phyloP scores from a whole-genome alignment of 164 flowering plant species.

The Macadamia integrifolia region DNA sequence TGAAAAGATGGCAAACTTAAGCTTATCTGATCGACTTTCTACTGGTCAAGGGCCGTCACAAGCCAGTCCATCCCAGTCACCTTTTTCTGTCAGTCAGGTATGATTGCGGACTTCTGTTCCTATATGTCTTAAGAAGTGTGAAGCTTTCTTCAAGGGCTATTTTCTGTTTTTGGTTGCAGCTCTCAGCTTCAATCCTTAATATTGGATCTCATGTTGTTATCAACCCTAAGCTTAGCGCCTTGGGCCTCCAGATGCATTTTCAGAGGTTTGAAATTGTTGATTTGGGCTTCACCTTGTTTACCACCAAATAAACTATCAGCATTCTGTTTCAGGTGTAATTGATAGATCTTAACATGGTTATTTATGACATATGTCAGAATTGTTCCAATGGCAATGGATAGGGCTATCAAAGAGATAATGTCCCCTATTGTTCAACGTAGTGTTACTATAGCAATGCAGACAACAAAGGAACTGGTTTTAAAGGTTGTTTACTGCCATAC shows the following conservation, averaged over 20 bases:
- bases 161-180: conserved; percentile 37
- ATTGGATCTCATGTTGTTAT: conserved; percentile 73
- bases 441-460: conserved; percentile 87
- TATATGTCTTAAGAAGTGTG: not conserved
- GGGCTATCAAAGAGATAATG: conserved; percentile 85
- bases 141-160: conserved; percentile 4
- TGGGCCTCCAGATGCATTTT: conserved; percentile 72
- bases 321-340: not conserved
- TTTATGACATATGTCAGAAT: conserved; percentile 42
- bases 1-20: conserved; percentile 67
- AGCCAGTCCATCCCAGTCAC: conserved; percentile 52
- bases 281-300: conserved; percentile 1
- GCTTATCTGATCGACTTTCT: conserved; percentile 76
- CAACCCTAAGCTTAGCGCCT: conserved; percentile 60
- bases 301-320: not conserved
- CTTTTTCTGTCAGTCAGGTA: conserved; percentile 67
- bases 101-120: not conserved
- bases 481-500: conserved; percentile 41
- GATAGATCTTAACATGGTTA: not conserved
- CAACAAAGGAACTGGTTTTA: conserved; percentile 87
- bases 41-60: conserved; percentile 67
- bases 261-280: conserved; percentile 58
- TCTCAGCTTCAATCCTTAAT: conserved; percentile 59
- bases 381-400: conserved; percentile 85
- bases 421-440: conserved; percentile 80